These are phyloP conservation scores for Aegle marmelos DNA, from an alignment of 345 rosid species.

Conservation along the genomic window DNA sequence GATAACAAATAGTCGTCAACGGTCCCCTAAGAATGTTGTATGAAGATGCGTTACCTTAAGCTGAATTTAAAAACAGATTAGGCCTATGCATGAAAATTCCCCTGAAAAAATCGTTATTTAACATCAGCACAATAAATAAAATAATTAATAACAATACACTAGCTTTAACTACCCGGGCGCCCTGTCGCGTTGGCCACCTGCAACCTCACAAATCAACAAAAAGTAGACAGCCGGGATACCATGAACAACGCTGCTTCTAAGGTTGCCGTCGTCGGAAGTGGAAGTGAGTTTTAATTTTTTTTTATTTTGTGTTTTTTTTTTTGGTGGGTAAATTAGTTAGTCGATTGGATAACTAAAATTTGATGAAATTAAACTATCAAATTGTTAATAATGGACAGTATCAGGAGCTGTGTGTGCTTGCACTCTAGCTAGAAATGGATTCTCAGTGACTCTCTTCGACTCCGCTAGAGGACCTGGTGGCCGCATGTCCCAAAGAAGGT, in stretches of 20 bases:
- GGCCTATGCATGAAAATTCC: too few species aligned
- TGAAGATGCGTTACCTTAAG: too few species aligned
- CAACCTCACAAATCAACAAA: background rate
- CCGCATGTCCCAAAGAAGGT: constrained; percentile 91
- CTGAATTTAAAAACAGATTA: too few species aligned
- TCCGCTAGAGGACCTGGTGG: constrained; percentile 87
- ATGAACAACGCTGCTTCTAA: constrained; percentile 44
- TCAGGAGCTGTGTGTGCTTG: constrained; percentile 90
- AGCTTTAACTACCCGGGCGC: background rate
- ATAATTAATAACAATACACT: too few species aligned
- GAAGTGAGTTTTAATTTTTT: constrained; percentile 44
- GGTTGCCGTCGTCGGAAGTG: constrained; percentile 79
- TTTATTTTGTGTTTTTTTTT: background rate
- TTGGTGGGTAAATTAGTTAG: too few species aligned
- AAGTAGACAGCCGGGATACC: background rate
- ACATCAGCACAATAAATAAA: too few species aligned
- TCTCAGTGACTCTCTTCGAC: constrained; percentile 76
- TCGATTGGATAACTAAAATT: background rate
- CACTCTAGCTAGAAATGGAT: constrained; percentile 61
- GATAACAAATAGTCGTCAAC: too few species aligned
- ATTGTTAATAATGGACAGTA: constrained; percentile 32
- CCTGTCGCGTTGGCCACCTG: background rate
- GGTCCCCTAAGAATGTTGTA: too few species aligned
- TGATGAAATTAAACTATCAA: background rate
- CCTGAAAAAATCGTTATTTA: too few species aligned